Evolutionary conservation across 139 green algal species (phyloP), one percentile per base, ranked within the genome.

Genomic region (Pleodorina starrii): DNA sequence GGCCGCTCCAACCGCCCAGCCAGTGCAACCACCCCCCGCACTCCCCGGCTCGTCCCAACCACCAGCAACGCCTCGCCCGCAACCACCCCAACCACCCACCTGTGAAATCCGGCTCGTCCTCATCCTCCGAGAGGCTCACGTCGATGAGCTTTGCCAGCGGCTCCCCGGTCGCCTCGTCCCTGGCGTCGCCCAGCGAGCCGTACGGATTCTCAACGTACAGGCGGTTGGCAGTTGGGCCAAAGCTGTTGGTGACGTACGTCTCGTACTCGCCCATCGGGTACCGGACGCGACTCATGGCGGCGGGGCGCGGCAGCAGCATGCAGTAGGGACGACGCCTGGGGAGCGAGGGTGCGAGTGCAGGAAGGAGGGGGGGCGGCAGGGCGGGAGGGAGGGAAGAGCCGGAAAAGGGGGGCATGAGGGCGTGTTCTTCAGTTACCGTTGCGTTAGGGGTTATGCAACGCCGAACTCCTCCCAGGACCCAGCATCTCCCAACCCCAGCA

Each of bases 51-150:
- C n/a, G n/a, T n/a, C n/a, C n/a, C n/a, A n/a, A n/a, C n/a, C n/a
- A n/a, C n/a, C n/a, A n/a, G n/a, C n/a, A n/a, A n/a, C n/a, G n/a
- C n/a, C n/a, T n/a, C n/a, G n/a, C 63, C 63, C 16, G n/a, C 32
- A 36, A 36, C 63, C 35, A 36, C 32, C n/a, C 60, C 63, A 11
- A 36, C 3, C 63, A 46, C 78, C 5, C 25, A 85, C 78, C 78
- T 35, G 54, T 38, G 27, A 75, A 86, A 54, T 86, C 79, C 59
- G 79, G 79, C 79, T 86, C 79, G 40, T 75, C 59, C 27, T 42
- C 57, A 40, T 86, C 79, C 40, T 32, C 25, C 42, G 27, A n/a
- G 4, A 86, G 29, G 40, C 75, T 57, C 57, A 86, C 79, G 12
- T 75, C 79, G 36, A 44, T 17, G 5, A 86, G 57, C 79, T 29